These are phyloP conservation scores for Epichloe sibirici DNA, from an alignment of 2,329 filamentous ascomycete species.

Conservation along the genomic window DNA sequence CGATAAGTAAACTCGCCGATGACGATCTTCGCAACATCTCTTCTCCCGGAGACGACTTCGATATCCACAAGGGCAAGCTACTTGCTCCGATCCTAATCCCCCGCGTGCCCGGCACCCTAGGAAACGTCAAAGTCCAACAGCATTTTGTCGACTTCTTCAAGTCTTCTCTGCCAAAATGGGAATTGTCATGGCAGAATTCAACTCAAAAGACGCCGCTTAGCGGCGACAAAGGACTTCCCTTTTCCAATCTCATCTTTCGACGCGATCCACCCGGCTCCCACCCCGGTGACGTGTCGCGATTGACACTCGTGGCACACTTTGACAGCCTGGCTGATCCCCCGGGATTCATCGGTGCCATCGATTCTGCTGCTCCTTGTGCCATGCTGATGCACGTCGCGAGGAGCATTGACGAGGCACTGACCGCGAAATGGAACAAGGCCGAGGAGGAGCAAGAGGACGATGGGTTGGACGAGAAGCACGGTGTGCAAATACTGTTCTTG, in stretches of 20 bases:
- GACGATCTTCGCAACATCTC: constrained; percentile 60
- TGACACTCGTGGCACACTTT: constrained; percentile 89
- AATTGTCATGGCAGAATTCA: constrained; percentile 77
- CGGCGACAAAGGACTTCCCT: constrained; percentile 59
- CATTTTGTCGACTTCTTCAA: constrained; percentile 81
- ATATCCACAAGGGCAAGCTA: constrained; percentile 62
- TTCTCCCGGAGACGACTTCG: constrained; percentile 60
- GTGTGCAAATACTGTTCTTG: constrained; percentile 78
- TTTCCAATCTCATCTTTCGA: constrained; percentile 75
- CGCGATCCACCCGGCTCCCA: constrained; percentile 77
- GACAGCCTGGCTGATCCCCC: constrained; percentile 75
- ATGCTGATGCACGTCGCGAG: constrained; percentile 81
- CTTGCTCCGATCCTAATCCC: constrained; percentile 79
- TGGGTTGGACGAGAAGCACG: constrained; percentile 60
- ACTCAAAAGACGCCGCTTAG: constrained; percentile 70
- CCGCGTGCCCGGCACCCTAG: constrained; percentile 77
- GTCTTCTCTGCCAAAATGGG: constrained; percentile 65
- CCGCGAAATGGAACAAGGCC: constrained; percentile 60
- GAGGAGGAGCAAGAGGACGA: constrained; percentile 51
- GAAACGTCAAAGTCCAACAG: constrained; percentile 57
- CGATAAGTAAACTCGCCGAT: constrained; percentile 54
- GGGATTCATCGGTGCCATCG: constrained; percentile 87
- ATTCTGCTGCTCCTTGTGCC: constrained; percentile 88
- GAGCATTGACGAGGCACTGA: constrained; percentile 68
- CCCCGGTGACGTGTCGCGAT: constrained; percentile 60